Evolutionary conservation across 768 basidiomycete genomes (phyloP), one percentile per base, ranked within the genome.

Genomic region (Pleurotus giganteus): DNA sequence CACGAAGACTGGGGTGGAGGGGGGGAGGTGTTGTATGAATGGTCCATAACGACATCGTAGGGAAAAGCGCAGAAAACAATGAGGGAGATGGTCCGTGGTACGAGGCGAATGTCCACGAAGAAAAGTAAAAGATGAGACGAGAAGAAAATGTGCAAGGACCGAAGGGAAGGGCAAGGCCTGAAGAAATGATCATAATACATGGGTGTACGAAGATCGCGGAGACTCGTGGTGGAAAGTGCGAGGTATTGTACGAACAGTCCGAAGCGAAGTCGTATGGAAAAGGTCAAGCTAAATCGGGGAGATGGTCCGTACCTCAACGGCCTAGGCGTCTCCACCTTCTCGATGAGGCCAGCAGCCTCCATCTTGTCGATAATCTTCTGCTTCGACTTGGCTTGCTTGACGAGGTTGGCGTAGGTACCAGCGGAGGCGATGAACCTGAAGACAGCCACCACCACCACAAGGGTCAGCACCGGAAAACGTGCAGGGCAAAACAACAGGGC

Each of bases 281-380:
- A 32, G 31, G 31, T 32, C 6, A 13, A 32, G 31, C 31, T 6
- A 32, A 32, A 6, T 6, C 50, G 34, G 23, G 19, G 42, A 32
- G 53, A 57, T 21, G 27, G 6, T 34, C 58, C 65, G 27, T 58
- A 74, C 66, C 84, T 78, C 29, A 99, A 78, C 13, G 83, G 83
- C 62, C 82, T 85, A 31, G 81, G 78, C 3, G 69, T 69, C 66
- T 95, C 93, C 56, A 97, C 75, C 74, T 93, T 94, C 72, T 99
- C 93, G 66, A 99, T 81, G 39, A 99, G 80, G 58, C 96, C 96
- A 12, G 95, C 96, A 24, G 96, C 96, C 79, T 99, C 97, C 96
- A 99, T 99, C 84, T 99, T 99, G 80, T 99, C 96, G 73, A 99
- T 96, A 60, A 99, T 98, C 83, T 99, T 99, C 73, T 99, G 96